Evolutionary conservation across 192 early-diverging fungal genomes (phyloP), one percentile per base, ranked within the genome.

Genomic region (Ambispora gerdemannii): DNA sequence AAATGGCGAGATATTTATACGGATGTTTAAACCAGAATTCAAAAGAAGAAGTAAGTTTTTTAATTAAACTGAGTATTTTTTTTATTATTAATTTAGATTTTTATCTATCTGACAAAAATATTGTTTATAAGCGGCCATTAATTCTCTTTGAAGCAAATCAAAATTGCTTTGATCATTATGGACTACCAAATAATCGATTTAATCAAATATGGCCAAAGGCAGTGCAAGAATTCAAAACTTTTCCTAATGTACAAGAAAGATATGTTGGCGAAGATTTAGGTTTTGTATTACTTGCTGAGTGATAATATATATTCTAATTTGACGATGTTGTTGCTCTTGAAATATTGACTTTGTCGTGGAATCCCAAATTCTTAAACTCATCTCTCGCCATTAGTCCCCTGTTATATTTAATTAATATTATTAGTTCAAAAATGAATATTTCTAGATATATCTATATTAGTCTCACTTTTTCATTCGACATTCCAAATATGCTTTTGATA

Each of bases 401-500:
- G 32, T 13, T 19, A 61, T 47, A 19, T 65, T 28, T 69, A 64
- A 78, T 24, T 43, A 50, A 66, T 62, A 31, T 32, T 35, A 67
- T 25, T 36, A 47, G 43, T 27, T 3, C 27, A 33, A 60, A 33
- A 56, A 36, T 24, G 19, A 66, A 28, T 34, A 38, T 7, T 11
- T 8, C 4, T 50, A 25, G 19, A 67, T 17, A 63, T 30, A 72
- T 22, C 38, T 30, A 27, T 22, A 19, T n/a, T 50, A 67, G n/a
- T 33, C 20, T 55, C 25, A 90, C 90, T 86, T 91, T 51, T 95
- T 84, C 95, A 97, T 97, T 36, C 95, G 83, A 66, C 95, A 97
- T 76, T 88, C 81, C 17, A 97, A 82, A 70, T 97, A 97, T 4
- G 78, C 74, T 71, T 91, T 90, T 15, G 92, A 90, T 4, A 95